These are phyloP conservation scores for Colletotrichum godetiae DNA, from an alignment of 2,329 filamentous ascomycete species.

Conservation along the genomic window DNA sequence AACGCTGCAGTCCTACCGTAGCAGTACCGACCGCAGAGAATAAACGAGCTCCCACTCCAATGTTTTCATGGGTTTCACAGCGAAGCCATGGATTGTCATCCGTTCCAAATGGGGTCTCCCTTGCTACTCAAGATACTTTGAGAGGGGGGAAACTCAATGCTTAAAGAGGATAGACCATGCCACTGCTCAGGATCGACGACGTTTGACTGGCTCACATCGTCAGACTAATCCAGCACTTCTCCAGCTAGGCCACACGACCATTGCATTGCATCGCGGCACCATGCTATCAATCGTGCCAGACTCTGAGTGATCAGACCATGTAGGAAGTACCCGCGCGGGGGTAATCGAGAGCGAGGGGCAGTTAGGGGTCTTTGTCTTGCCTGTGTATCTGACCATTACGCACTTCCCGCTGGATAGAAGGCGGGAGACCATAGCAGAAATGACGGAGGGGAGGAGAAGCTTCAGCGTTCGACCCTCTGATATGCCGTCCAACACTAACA, in stretches of 20 bases:
- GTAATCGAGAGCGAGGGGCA: slow-evolving; percentile 24
- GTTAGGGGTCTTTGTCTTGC: not conserved
- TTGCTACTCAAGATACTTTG: not conserved
- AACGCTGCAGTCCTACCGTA: not conserved
- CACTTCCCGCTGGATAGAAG: not conserved
- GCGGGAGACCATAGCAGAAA: not conserved
- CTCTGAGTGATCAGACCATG: slow-evolving; percentile 26
- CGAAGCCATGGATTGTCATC: not conserved
- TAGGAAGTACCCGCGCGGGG: slow-evolving; percentile 18
- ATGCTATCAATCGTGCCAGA: slow-evolving; percentile 1
- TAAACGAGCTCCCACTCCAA: not conserved
- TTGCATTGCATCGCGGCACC: not conserved
- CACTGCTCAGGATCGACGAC: slow-evolving; percentile 22
- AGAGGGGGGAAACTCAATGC: slow-evolving; percentile 1
- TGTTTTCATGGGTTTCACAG: slow-evolving; percentile 4
- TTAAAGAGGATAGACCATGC: not conserved
- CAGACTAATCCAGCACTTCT: not conserved
- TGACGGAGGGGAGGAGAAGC: not conserved
- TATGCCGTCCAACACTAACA: not conserved
- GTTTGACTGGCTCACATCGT: slow-evolving; percentile 12
- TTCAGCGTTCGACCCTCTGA: not conserved
- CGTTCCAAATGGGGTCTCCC: not conserved
- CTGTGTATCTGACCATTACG: not conserved
- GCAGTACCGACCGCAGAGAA: not conserved
- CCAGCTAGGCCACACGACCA: not conserved